These are phyloP conservation scores for Tulasnella sp. DNA, from an alignment of 768 basidiomycete genomes.

Conservation along the genomic window DNA sequence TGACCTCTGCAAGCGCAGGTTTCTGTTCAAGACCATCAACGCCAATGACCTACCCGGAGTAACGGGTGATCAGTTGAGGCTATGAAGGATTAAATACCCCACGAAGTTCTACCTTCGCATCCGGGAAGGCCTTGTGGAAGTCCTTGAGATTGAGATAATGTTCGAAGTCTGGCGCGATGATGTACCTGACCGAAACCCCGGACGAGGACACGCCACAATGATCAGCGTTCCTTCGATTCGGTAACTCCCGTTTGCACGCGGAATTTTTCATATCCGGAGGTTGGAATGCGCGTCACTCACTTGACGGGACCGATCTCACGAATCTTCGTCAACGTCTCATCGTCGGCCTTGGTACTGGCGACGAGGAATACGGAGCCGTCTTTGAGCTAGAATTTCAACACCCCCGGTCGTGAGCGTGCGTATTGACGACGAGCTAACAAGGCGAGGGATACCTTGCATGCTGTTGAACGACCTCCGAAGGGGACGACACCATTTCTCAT, in stretches of 20 bases:
- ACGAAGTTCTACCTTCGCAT: not conserved
- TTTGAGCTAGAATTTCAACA: not conserved
- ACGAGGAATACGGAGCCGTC: constrained; percentile 11
- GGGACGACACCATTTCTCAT: constrained; percentile 55
- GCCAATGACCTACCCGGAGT: constrained; percentile 42
- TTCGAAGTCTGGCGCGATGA: constrained; percentile 5
- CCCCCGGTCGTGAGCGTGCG: not conserved
- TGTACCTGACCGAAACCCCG: not conserved
- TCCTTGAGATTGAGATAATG: constrained; percentile 13
- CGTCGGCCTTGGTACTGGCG: constrained; percentile 13
- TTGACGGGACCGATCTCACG: constrained; percentile 14
- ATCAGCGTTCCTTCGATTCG: not conserved
- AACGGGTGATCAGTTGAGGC: not conserved
- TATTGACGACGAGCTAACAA: not conserved
- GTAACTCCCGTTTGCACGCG: too few species aligned
- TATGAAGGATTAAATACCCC: not conserved
- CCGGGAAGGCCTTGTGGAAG: constrained; percentile 4
- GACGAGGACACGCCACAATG: not conserved
- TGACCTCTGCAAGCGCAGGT: constrained; percentile 38
- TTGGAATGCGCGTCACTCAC: not conserved
- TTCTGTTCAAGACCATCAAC: constrained; percentile 42
- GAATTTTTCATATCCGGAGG: too few species aligned
- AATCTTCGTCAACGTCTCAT: constrained; percentile 13
- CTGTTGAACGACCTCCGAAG: constrained; percentile 76
- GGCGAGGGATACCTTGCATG: constrained; percentile 43